Conservation (phyloP, 306 rosid genomes). For the Prunus padus region DNA sequence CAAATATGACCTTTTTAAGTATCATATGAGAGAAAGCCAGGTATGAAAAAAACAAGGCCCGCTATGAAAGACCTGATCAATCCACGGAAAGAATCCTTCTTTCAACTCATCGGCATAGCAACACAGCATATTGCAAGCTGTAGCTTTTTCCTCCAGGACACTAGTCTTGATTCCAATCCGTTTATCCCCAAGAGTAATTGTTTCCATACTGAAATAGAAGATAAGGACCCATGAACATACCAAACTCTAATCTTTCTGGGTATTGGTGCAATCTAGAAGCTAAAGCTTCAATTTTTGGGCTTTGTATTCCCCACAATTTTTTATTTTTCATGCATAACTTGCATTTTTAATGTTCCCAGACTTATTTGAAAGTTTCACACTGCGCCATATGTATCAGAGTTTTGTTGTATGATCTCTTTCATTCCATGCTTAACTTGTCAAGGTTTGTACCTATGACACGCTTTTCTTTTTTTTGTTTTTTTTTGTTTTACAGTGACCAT, state of each 20-base stretch:
- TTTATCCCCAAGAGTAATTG: constrained; percentile 96
- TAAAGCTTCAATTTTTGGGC: not conserved
- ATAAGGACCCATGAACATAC: constrained; percentile 8
- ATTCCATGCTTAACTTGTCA: constrained; percentile 20
- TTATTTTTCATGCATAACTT: not conserved
- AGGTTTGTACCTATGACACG: constrained; percentile 25
- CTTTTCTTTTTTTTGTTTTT: too few species aligned
- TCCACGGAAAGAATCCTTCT: constrained; percentile 99
- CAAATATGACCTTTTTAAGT: constrained; percentile 9
- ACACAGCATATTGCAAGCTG: constrained; percentile 98
- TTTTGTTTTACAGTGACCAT: constrained; percentile 89
- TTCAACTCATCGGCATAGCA: constrained; percentile 98
- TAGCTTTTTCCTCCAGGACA: constrained; percentile 97
- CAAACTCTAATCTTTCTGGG: not conserved
- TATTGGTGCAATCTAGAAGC: constrained; percentile 14
- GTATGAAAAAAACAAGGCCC: constrained; percentile 9
- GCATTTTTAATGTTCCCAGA: too few species aligned
- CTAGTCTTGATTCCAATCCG: constrained; percentile 98
- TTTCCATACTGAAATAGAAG: constrained; percentile 74
- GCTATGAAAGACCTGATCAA: constrained; percentile 74
- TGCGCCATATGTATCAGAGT: not conserved
- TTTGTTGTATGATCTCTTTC: constrained; percentile 25
- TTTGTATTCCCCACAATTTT: constrained; percentile 5
- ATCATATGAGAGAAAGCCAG: constrained; percentile 4
- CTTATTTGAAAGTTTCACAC: not conserved